Evolutionary conservation across 2,329 filamentous ascomycete species (phyloP), one percentile per base, ranked within the genome.

Genomic region (Pezicula neosporulosa): DNA sequence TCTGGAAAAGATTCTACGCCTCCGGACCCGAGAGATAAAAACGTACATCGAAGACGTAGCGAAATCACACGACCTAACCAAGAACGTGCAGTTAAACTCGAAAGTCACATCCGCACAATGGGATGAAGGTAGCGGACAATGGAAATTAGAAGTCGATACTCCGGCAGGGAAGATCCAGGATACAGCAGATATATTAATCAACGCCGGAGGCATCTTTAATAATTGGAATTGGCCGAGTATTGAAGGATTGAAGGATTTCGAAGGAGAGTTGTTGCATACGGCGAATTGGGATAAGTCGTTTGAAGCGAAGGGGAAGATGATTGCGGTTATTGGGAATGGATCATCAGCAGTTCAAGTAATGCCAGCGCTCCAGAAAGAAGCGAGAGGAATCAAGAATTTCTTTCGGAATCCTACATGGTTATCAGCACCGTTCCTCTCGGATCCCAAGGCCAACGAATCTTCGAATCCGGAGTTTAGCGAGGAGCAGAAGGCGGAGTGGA

Each of bases 221-320:
- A 35, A 46, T 54, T 77, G 71, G 65, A 67, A 70, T 44, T 77
- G 75, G 71, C 80, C 80, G 1, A 70, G 72, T 18, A 73, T 83
- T 18, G 70, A 74, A 0, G 81, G 80, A 0, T 53, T 77, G 0
- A 57, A 72, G 1, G 68, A 66, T 16, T 86, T 82, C 66, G 64
- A 72, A 45, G 81, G 82, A 5, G 62, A 66, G 8, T 64, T 82
- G 4, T 70, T 82, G 42, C 81, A 85, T 59, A 77, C 77, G 0
- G 75, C 81, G 1, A 70, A 72, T 35, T 85, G 80, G 79, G 73
- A 78, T 1, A 28, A 42, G 19, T 42, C 27, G 2, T 13, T 43
- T 18, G 42, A 52, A 35, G 46, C 37, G 36, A 61, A 55, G 27
- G 28, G 28, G 13, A 46, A 46, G 21, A 46, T 13, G 15, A 28